Evolutionary conservation across 352 stramenopile genomes (phyloP).

Genomic region (Peronospora tabacina): DNA sequence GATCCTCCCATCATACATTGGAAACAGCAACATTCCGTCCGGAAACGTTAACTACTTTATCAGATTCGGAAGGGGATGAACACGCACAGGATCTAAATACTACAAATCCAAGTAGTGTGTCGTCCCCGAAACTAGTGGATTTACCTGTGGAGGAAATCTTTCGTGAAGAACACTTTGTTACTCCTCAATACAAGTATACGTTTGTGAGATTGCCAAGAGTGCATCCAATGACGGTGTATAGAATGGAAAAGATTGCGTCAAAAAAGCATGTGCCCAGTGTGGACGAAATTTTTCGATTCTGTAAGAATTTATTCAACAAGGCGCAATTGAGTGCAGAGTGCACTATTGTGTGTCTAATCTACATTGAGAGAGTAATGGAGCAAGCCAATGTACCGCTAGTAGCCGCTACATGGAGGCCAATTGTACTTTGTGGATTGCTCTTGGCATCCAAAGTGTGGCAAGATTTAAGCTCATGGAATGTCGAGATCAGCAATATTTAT

Average conservation of each 20-base stretch:
- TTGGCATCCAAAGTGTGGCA: conserved; percentile 99
- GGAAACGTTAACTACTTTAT: not conserved
- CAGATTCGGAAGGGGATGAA: conserved; percentile 8
- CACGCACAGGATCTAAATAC: conserved; percentile 11
- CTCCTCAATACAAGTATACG: conserved; percentile 85
- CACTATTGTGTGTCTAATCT: conserved; percentile 97
- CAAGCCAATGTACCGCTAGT: conserved; percentile 92
- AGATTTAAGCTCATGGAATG: conserved; percentile 97
- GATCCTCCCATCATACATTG: conserved; percentile 14
- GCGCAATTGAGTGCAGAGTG: conserved; percentile 97
- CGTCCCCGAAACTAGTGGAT: conserved; percentile 56
- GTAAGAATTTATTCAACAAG: conserved; percentile 94
- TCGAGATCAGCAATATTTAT: conserved; percentile 97
- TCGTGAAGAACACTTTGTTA: conserved; percentile 84
- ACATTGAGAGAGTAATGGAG: conserved; percentile 98
- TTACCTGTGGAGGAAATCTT: conserved; percentile 78
- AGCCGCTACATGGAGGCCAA: conserved; percentile 94
- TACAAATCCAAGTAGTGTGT: conserved; percentile 35
- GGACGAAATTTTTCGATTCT: conserved; percentile 90
- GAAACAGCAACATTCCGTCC: conserved; percentile 8
- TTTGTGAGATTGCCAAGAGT: conserved; percentile 68
- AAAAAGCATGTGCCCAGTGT: conserved; percentile 83
- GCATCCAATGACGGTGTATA: conserved; percentile 68
- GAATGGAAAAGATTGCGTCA: conserved; percentile 78
- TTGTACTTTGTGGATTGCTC: conserved; percentile 95